Conservation (phyloP, 2,329 filamentous ascomycete genomes). For the Sporothrix variecibatus region DNA sequence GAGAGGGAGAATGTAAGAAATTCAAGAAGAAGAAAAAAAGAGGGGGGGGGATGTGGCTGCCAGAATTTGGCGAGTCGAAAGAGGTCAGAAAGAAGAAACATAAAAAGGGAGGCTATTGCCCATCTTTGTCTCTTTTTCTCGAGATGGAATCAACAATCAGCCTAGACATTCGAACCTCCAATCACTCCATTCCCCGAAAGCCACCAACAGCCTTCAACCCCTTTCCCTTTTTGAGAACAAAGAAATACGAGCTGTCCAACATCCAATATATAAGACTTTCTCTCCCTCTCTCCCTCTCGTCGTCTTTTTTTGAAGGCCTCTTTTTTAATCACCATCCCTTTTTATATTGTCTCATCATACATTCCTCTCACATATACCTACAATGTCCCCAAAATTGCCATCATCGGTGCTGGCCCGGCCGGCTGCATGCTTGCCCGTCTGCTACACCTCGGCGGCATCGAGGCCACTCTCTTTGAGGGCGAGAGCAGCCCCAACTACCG, state of each 20-base stretch:
- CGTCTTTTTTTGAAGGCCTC: neutral
- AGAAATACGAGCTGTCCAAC: neutral
- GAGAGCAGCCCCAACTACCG: conserved; percentile 48
- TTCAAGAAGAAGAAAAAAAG: neutral
- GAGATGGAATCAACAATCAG: neutral
- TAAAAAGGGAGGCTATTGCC: neutral
- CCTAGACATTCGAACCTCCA: neutral
- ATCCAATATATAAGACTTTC: neutral
- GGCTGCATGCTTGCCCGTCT: conserved; percentile 56
- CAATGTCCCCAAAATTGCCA: conserved; percentile 44
- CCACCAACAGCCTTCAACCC: neutral
- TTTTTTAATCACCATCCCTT: neutral
- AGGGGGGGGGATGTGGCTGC: neutral
- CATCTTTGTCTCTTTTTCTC: neutral
- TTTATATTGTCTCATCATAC: neutral
- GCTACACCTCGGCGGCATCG: conserved; percentile 49
- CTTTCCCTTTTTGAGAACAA: neutral
- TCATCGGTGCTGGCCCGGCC: conserved; percentile 51
- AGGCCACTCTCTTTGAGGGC: conserved; percentile 54
- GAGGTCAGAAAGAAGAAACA: neutral
- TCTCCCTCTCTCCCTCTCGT: neutral
- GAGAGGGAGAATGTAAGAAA: neutral
- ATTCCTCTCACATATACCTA: neutral
- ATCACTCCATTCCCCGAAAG: neutral
- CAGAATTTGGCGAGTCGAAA: neutral